Conservation (phyloP, 345 rosid genomes). For the Aurinia saxatilis region DNA sequence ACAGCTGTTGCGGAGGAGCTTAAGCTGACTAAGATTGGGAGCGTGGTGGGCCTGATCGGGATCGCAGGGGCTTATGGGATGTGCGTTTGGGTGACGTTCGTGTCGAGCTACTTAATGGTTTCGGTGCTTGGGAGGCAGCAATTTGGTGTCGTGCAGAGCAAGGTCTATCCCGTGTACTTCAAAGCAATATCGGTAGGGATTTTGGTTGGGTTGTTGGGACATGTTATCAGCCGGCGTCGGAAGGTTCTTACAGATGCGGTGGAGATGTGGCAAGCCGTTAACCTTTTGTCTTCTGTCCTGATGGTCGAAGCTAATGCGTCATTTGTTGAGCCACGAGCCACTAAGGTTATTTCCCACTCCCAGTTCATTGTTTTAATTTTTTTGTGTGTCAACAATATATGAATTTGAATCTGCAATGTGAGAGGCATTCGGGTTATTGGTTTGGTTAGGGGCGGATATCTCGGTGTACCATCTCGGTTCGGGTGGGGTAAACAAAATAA, state of each 20-base stretch:
- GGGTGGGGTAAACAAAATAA: no score
- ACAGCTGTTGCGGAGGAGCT: neutral
- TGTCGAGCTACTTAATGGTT: constrained; percentile 50
- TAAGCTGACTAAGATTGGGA: constrained; percentile 15
- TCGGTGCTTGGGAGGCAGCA: constrained; percentile 50
- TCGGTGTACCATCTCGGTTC: no score
- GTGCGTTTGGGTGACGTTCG: constrained; percentile 72
- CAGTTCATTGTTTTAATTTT: neutral
- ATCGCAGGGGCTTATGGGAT: constrained; percentile 57
- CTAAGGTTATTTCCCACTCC: constrained; percentile 34
- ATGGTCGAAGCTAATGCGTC: constrained; percentile 47
- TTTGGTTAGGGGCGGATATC: no score
- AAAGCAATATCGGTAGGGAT: constrained; percentile 37
- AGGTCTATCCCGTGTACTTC: constrained; percentile 64
- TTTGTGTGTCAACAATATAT: neutral
- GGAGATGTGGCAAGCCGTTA: constrained; percentile 47
- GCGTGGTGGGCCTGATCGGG: constrained; percentile 41
- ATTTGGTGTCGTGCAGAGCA: constrained; percentile 64
- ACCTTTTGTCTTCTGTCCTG: constrained; percentile 38
- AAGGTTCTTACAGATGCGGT: constrained; percentile 24
- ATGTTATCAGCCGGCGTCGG: constrained; percentile 34
- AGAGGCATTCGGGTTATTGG: no score
- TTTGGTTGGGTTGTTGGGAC: constrained; percentile 45
- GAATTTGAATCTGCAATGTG: no score
- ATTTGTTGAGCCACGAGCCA: constrained; percentile 58